Conservation (phyloP, 768 basidiomycete species). For the Boletus huronensis region DNA sequence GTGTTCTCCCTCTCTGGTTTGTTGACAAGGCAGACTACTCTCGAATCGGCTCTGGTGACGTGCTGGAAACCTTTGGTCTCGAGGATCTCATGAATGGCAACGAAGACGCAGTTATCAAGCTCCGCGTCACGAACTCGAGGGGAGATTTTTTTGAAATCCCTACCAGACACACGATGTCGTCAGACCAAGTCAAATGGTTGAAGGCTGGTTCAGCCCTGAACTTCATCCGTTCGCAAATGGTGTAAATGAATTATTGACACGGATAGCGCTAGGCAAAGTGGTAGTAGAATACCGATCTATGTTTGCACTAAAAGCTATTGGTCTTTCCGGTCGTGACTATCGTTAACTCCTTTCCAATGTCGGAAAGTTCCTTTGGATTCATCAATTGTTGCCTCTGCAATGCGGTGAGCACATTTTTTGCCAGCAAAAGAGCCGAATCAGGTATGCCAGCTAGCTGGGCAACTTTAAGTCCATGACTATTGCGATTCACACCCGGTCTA, state of each 20-base stretch:
- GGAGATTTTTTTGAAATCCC: conserved; percentile 65
- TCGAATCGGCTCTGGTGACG: conserved; percentile 78
- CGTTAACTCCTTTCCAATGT: conserved; percentile 31
- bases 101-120: conserved; percentile 41
- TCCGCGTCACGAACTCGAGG: conserved; percentile 63
- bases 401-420: conserved; percentile 48
- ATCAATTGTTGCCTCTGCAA: conserved; percentile 30
- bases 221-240: conserved; percentile 65
- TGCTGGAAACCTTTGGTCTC: conserved; percentile 81
- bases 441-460: conserved; percentile 88
- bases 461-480: conserved; percentile 90
- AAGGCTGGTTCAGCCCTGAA: conserved; percentile 87
- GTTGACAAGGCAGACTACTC: conserved; percentile 80
- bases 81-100: conserved; percentile 52
- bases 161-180: conserved; percentile 86
- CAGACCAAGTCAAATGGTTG: conserved; percentile 90
- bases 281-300: conserved; percentile 3
- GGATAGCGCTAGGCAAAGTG: not conserved
- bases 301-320: not conserved
- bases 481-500: conserved; percentile 77
- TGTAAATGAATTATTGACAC: conserved; percentile 6
- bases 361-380: conserved; percentile 29
- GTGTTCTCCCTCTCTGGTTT: conserved; percentile 94
- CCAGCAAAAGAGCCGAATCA: conserved; percentile 52
- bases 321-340: conserved; percentile 1